Evolutionary conservation across 495 filamentous ascomycete species (phyloP), one percentile per base, ranked within the genome.

Genomic region (Hypoxylon rickii): DNA sequence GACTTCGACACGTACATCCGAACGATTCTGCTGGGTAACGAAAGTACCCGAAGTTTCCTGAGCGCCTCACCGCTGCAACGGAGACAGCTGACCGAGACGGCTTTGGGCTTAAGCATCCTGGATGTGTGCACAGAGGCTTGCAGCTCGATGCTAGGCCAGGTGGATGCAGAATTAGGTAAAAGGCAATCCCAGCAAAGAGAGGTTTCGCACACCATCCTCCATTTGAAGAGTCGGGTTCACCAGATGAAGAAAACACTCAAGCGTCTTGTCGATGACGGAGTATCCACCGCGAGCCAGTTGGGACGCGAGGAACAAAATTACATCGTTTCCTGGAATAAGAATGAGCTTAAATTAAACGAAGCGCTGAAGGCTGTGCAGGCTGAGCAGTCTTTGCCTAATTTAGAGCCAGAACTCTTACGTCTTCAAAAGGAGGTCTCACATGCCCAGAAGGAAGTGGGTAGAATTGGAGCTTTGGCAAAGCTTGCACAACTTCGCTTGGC

Each of bases 41-140:
- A 67, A 26, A 66, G 69, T n/a, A 58, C 69, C 16, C 61, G 54
- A 10, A 65, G 68, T 50, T 72, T 72, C 51, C 47, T 72, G 24
- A 69, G 38, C 34, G 59, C 66, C 20, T 60, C 51, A 6, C 40
- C 46, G 3, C 40, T 46, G 12, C 52, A 68, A 41, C 52, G 63
- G 44, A 48, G 66, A 20, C 59, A 65, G 34, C 39, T 70, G 32
- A 65, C 67, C 8, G 69, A 72, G 55, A 41, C 58, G 11, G 57
- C 57, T 22, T 59, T 72, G 8, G 63, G 68, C 5, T 42, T 72
- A 45, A 62, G 50, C 11, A 57, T 51, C 22, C 21, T 72, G 15
- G 66, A 72, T 17, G 51, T 43, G 18, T 72, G 57, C 19, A 44
- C 41, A 3, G 42, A 67, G 10, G 39, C 64, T 13, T 63, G 61